phyloP scores from a whole-genome alignment of 148 eudicot species.

The Talinum fruticosum region DNA sequence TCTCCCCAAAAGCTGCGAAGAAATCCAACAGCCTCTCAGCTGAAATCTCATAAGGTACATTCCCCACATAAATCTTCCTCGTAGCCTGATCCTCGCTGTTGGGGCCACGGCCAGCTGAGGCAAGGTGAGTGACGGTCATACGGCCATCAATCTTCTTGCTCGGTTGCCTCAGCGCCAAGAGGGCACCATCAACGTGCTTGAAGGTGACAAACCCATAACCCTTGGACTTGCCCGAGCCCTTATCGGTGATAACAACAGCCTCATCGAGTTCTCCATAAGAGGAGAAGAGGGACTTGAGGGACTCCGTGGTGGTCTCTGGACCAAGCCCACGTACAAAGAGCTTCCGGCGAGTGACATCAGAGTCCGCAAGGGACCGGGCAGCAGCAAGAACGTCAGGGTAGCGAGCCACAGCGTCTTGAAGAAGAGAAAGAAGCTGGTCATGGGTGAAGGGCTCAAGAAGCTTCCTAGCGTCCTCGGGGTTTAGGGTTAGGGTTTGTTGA shows the following conservation, averaged over 20 bases:
- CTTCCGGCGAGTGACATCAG: conserved; percentile 65
- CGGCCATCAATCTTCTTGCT: conserved; percentile 88
- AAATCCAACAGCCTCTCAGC: conserved; percentile 64
- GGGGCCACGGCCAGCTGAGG: conserved; percentile 45
- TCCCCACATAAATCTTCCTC: conserved; percentile 88
- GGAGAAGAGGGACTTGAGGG: conserved; percentile 47
- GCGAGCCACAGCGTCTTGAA: conserved; percentile 48
- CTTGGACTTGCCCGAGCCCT: conserved; percentile 56
- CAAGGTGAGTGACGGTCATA: conserved; percentile 77
- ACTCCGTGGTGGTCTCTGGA: conserved; percentile 60
- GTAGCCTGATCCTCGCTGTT: conserved; percentile 50
- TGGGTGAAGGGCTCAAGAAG: conserved; percentile 50
- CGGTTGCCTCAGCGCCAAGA: conserved; percentile 61
- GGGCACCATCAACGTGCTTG: conserved; percentile 70
- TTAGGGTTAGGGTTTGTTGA: conserved; percentile 28
- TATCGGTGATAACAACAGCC: conserved; percentile 73
- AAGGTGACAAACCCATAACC: conserved; percentile 89
- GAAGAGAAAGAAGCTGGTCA: conserved; percentile 53
- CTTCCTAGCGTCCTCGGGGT: conserved; percentile 54
- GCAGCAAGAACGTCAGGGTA: conserved; percentile 54
- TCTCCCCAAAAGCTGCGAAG: conserved; percentile 68
- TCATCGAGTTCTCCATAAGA: conserved; percentile 69
- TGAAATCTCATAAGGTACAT: conserved; percentile 70
- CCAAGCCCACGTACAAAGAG: conserved; percentile 86
- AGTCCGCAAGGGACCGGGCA: conserved; percentile 69